Percentiles rank a stretch among this genome's conserved stretches.
These are phyloP conservation scores for Endogone sp. DNA, from an alignment of 192 early-diverging fungal genomes.

Conservation along the genomic window DNA sequence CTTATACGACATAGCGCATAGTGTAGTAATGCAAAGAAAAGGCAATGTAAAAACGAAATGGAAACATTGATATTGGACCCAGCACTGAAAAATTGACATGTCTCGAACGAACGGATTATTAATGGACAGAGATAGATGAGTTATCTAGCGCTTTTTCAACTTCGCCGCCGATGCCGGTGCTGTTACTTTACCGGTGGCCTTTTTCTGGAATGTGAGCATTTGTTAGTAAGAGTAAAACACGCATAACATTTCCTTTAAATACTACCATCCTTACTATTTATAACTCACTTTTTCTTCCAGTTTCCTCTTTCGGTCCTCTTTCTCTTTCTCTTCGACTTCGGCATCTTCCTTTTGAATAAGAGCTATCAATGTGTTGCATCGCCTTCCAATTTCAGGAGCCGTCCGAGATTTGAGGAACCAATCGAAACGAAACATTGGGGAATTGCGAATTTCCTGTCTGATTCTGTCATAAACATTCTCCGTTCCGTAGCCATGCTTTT, in stretches of 20 bases:
- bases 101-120: no score
- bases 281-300: background rate
- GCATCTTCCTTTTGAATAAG: slow-evolving; percentile 58
- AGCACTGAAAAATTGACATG: no score
- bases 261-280: background rate
- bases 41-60: no score
- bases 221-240: background rate
- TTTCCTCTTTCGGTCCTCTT: slow-evolving; percentile 28
- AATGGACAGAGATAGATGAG: background rate
- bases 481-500: slow-evolving; percentile 82
- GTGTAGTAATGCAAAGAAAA: no score
- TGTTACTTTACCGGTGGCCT: background rate
- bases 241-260: background rate
- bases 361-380: slow-evolving; percentile 80
- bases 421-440: slow-evolving; percentile 89
- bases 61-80: no score
- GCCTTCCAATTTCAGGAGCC: slow-evolving; percentile 73
- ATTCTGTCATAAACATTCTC: slow-evolving; percentile 96
- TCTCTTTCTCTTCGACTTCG: slow-evolving; percentile 35
- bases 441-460: slow-evolving; percentile 76
- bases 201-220: background rate
- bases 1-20: no score
- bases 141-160: background rate
- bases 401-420: slow-evolving; percentile 98
- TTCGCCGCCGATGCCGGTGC: background rate